Conservation (phyloP, 805 yeast genomes). For the Ogataea methylovora region DNA sequence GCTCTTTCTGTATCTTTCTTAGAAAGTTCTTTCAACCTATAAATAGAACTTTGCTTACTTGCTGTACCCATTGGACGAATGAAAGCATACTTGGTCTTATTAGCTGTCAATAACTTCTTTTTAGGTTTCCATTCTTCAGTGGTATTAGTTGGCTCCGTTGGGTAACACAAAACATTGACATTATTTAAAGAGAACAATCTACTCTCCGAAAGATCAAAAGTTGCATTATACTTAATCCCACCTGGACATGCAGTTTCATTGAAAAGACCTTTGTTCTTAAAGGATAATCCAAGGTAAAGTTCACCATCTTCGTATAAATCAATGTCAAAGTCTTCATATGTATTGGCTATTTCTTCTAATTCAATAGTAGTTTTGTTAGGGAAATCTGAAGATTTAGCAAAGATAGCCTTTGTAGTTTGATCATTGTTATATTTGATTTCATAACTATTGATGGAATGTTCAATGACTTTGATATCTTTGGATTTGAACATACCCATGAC, state of each 20-base stretch:
- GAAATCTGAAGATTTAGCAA: conserved; percentile 37
- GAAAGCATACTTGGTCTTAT: conserved; percentile 27
- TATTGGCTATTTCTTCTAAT: conserved; percentile 25
- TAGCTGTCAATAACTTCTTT: conserved; percentile 12
- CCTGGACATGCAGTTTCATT: conserved; percentile 30
- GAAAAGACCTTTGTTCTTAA: conserved; percentile 16
- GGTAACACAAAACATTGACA: conserved; percentile 28
- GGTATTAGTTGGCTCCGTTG: conserved; percentile 7
- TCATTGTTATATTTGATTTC: conserved; percentile 21
- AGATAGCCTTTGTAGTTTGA: conserved; percentile 28
- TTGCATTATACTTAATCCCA: conserved; percentile 25
- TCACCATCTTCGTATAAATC: conserved; percentile 26
- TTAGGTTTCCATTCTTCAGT: conserved; percentile 13
- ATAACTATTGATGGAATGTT: conserved; percentile 45
- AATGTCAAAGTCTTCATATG: conserved; percentile 24
- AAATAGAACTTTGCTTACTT: conserved; percentile 36
- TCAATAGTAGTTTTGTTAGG: conserved; percentile 24
- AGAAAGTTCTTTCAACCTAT: conserved; percentile 46
- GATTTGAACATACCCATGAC: conserved; percentile 63
- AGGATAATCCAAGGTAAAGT: conserved; percentile 3
- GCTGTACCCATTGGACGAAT: conserved; percentile 43
- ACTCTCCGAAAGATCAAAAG: conserved; percentile 7
- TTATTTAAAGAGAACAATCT: conserved; percentile 40
- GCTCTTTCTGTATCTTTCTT: conserved; percentile 47
- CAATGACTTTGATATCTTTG: conserved; percentile 51